Percentiles rank a stretch among this genome's conserved stretches.
These are phyloP conservation scores for Phylloporus gajari DNA, from an alignment of 1,284 basidiomycete species.

Conservation along the genomic window DNA sequence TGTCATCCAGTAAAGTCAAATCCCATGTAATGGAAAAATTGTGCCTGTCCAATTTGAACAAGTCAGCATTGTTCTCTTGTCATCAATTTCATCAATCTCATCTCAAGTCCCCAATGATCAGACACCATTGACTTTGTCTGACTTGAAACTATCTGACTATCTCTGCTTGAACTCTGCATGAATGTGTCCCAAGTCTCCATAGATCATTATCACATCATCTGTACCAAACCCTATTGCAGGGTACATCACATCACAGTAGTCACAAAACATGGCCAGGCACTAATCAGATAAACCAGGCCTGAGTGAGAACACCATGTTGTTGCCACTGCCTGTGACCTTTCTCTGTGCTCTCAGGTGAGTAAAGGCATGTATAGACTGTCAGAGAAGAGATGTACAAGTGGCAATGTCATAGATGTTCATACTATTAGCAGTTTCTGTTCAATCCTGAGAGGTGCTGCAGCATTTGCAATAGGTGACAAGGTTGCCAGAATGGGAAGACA, in stretches of 20 bases:
- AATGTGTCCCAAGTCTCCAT: too few relatives aligned
- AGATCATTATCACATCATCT: slow-evolving; percentile 9
- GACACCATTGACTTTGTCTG: background rate
- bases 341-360: slow-evolving; percentile 30
- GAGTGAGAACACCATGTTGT: slow-evolving; percentile 3
- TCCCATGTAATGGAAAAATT: too few relatives aligned
- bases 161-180: too few relatives aligned
- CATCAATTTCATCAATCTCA: too few relatives aligned
- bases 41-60: too few relatives aligned
- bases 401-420: background rate
- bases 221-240: slow-evolving; percentile 13
- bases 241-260: background rate
- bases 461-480: background rate
- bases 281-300: slow-evolving; percentile 9
- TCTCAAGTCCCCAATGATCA: too few relatives aligned
- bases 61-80: too few relatives aligned
- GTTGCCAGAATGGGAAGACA: slow-evolving; percentile 4
- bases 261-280: background rate
- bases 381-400: too few relatives aligned
- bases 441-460: slow-evolving; percentile 6
- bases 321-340: slow-evolving; percentile 22
- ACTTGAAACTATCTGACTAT: background rate
- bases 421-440: background rate
- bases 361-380: slow-evolving; percentile 11
- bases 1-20: too few relatives aligned